phyloP scores from a whole-genome alignment of 345 rosid genomes.

The Gossypium rotundifolium region DNA sequence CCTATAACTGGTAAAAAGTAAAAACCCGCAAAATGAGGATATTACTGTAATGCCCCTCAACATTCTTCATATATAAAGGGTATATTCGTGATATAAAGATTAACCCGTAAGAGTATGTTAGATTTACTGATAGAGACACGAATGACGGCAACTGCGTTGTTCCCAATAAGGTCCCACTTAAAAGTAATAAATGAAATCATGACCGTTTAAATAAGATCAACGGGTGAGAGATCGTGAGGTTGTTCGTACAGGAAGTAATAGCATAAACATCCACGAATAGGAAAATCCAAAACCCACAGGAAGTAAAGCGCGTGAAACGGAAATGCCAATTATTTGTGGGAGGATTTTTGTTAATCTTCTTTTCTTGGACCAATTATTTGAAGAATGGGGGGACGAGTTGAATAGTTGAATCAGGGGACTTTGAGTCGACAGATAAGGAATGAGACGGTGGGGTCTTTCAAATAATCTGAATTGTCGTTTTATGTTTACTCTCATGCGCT shows the following conservation, averaged over 20 bases:
- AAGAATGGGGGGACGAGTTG: too few relatives aligned
- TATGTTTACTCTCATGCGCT: background rate
- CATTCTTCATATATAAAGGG: too few relatives aligned
- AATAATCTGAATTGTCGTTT: conserved; percentile 8
- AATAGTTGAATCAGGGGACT: background rate
- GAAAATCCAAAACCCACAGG: background rate
- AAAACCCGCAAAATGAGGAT: too few relatives aligned
- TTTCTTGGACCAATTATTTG: too few relatives aligned
- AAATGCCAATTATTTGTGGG: conserved; percentile 4
- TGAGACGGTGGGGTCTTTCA: background rate
- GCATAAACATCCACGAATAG: background rate
- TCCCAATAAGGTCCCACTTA: too few relatives aligned
- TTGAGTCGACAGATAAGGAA: background rate
- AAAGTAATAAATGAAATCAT: conserved; percentile 20
- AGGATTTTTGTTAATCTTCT: too few relatives aligned
- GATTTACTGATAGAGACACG: too few relatives aligned
- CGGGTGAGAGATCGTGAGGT: conserved; percentile 20
- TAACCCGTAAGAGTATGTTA: too few relatives aligned
- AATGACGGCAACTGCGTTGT: too few relatives aligned
- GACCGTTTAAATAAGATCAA: conserved; percentile 31
- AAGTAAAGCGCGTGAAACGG: conserved; percentile 14
- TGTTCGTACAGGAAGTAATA: conserved; percentile 24
- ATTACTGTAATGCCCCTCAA: too few relatives aligned
- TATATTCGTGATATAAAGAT: too few relatives aligned
- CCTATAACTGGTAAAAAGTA: too few relatives aligned